These are phyloP conservation scores for Sungouiozyma ichnusensis DNA, from an alignment of 805 yeast species.

Conservation along the genomic window DNA sequence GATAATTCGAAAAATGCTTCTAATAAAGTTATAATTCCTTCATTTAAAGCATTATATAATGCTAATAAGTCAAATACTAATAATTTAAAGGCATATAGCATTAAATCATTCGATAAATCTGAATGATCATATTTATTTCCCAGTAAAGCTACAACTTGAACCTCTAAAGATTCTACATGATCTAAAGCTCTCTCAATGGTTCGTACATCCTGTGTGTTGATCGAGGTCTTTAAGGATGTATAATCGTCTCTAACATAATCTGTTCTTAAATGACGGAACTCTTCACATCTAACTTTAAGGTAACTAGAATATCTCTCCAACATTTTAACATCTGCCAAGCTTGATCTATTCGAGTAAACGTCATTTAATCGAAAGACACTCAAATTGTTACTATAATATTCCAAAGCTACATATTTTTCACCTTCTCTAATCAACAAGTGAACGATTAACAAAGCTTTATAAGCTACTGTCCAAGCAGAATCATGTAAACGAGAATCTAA, in stretches of 20 bases:
- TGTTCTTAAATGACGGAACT: constrained; percentile 49
- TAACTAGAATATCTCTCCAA: constrained; percentile 64
- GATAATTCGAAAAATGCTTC: constrained; percentile 95
- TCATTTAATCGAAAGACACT: constrained; percentile 41
- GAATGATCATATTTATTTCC: constrained; percentile 65
- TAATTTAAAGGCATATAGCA: constrained; percentile 75
- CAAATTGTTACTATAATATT: constrained; percentile 42
- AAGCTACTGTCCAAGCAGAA: constrained; percentile 84
- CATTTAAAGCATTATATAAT: constrained; percentile 82
- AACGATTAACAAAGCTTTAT: constrained; percentile 70
- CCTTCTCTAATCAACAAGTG: constrained; percentile 94
- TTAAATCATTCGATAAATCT: constrained; percentile 76
- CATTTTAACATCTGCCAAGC: constrained; percentile 37
- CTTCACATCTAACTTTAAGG: constrained; percentile 55
- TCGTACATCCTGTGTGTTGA: constrained; percentile 36
- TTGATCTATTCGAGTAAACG: constrained; percentile 13
- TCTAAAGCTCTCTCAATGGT: constrained; percentile 65
- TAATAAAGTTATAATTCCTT: constrained; percentile 86
- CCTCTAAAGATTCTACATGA: constrained; percentile 73
- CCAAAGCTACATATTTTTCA: constrained; percentile 60
- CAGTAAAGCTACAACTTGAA: constrained; percentile 66
- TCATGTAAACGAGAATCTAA: constrained; percentile 57
- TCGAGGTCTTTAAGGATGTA: constrained; percentile 36
- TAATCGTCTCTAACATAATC: constrained; percentile 75
- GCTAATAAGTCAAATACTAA: constrained; percentile 83